Conservation (phyloP, 2,329 filamentous ascomycete species). For the Knoxdaviesia proteae region DNA sequence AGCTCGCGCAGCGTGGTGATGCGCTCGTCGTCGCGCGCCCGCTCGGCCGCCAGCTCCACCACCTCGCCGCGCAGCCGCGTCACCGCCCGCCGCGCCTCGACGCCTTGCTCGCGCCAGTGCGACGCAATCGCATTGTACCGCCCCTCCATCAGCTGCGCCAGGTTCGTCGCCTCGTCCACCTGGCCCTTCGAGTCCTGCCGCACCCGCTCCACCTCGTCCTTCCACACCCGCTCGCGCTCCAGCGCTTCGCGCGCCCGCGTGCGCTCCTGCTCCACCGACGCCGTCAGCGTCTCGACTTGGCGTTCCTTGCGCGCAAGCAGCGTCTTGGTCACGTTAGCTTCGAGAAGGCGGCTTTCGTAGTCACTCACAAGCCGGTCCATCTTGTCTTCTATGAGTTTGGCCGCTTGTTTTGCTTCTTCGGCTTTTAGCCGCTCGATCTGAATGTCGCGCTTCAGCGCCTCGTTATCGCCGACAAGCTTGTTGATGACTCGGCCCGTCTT, state of each 20-base stretch:
- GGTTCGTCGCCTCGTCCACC: constrained; percentile 42
- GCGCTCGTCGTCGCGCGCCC: constrained; percentile 38
- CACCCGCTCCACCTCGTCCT: constrained; percentile 40
- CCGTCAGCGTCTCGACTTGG: constrained; percentile 48
- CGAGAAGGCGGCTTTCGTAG: constrained; percentile 47
- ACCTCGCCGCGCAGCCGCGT: constrained; percentile 31
- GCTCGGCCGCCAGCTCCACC: constrained; percentile 29
- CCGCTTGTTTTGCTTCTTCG: constrained; percentile 50
- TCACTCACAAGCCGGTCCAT: constrained; percentile 47
- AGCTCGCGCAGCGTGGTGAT: constrained; percentile 45
- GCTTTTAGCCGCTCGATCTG: constrained; percentile 42
- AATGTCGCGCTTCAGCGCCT: constrained; percentile 53
- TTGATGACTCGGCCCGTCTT: constrained; percentile 68
- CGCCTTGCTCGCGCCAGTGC: constrained; percentile 46
- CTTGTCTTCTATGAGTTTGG: constrained; percentile 48
- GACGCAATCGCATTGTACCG: constrained; percentile 46
- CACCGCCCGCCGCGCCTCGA: constrained; percentile 33
- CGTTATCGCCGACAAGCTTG: constrained; percentile 60
- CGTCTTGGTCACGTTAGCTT: constrained; percentile 50
- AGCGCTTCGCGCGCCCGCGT: constrained; percentile 37
- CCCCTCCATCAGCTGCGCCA: constrained; percentile 47
- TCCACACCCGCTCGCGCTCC: constrained; percentile 39
- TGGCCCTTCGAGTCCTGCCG: constrained; percentile 37
- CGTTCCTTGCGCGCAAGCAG: constrained; percentile 52
- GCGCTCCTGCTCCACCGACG: constrained; percentile 42